These are phyloP conservation scores for Penicillium sp. DNA, from an alignment of 2,329 filamentous ascomycete genomes.

Conservation along the genomic window DNA sequence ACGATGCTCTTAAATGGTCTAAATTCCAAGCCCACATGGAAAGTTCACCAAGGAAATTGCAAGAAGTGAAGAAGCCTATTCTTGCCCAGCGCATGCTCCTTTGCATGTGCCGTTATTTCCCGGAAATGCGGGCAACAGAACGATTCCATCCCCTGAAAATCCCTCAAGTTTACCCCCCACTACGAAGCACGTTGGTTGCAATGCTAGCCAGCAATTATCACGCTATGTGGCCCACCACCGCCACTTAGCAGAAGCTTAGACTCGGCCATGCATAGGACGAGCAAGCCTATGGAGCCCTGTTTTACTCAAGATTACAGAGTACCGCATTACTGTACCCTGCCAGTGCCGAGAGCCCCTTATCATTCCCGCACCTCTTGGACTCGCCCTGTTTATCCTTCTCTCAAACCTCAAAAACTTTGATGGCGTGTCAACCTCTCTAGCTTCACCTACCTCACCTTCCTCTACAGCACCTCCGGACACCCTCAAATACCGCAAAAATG, in stretches of 20 bases:
- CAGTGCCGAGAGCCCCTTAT: neutral
- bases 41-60: too few species aligned
- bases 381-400: neutral
- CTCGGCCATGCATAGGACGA: neutral
- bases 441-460: neutral
- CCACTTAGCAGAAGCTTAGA: constrained; percentile 2
- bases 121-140: neutral
- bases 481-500: constrained; percentile 21
- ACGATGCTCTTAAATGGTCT: neutral
- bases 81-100: too few species aligned
- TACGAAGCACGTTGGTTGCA: neutral
- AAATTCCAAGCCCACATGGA: too few species aligned
- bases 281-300: neutral
- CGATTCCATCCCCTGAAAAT: neutral
- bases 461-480: neutral
- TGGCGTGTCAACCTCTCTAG: neutral
- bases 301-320: neutral
- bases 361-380: neutral
- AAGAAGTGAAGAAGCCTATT: too few species aligned
- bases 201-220: neutral
- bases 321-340: neutral
- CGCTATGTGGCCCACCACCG: neutral
- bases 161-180: neutral
- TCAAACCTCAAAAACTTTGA: neutral
- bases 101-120: too few species aligned